A percentile compares a stretch with the other conserved stretches of the same genome.
Conservation (phyloP, 106 monocot species). For the Dactylorhiza incarnata region DNA sequence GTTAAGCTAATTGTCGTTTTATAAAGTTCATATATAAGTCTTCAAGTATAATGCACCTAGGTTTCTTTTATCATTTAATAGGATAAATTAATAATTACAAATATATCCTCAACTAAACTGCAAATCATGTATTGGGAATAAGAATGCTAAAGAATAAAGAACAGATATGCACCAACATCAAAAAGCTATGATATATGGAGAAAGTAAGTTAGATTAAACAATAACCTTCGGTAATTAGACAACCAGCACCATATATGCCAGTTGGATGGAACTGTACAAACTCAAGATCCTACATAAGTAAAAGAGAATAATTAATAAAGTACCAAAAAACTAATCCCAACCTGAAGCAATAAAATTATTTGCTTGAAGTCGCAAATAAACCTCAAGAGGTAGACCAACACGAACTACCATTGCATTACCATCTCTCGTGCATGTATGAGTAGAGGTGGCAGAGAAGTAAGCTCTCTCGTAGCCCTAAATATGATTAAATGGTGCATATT, state of each 20-base stretch:
- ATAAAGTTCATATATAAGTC: no score
- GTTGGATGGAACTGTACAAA: slow-evolving; percentile 99
- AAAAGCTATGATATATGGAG: background rate
- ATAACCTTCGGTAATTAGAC: slow-evolving; percentile 95
- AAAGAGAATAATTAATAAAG: background rate
- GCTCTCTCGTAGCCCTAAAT: slow-evolving; percentile 89
- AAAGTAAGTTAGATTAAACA: background rate
- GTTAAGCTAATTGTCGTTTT: no score
- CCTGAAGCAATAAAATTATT: background rate
- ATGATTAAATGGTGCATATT: background rate
- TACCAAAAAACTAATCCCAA: background rate
- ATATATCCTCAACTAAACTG: no score
- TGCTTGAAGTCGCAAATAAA: slow-evolving; percentile 17
- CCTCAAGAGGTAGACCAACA: slow-evolving; percentile 93
- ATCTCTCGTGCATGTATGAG: slow-evolving; percentile 99
- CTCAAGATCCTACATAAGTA: slow-evolving; percentile 79
- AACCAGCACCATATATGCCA: slow-evolving; percentile 98
- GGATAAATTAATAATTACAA: no score
- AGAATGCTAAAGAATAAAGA: no score
- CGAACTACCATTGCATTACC: slow-evolving; percentile 97
- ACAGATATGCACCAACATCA: background rate
- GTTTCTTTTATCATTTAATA: no score
- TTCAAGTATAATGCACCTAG: no score
- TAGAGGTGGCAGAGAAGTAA: slow-evolving; percentile 97
- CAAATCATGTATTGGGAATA: background rate